A percentile compares a stretch with the other conserved stretches of the same genome.
phyloP scores from a whole-genome alignment of 495 filamentous ascomycete species.

The Aspergillus olivimuriae region DNA sequence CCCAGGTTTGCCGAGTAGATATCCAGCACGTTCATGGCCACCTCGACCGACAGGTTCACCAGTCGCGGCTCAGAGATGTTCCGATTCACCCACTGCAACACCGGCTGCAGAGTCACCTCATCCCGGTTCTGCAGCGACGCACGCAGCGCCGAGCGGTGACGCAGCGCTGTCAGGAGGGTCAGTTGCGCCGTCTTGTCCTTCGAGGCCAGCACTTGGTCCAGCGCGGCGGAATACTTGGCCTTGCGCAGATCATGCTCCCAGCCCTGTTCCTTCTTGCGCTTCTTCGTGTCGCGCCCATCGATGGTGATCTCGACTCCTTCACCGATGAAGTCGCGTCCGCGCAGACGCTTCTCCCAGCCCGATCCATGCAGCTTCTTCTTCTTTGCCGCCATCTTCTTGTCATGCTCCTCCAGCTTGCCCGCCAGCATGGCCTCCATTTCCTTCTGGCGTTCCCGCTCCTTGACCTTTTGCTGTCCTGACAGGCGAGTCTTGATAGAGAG shows the following conservation, averaged over 20 bases:
- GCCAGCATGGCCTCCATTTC: slow-evolving; percentile 81
- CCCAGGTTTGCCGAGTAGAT: slow-evolving; percentile 78
- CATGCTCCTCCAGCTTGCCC: slow-evolving; percentile 64
- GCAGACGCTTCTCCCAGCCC: slow-evolving; percentile 60
- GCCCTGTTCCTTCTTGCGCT: slow-evolving; percentile 52
- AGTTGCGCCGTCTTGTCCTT: slow-evolving; percentile 54
- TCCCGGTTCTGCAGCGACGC: slow-evolving; percentile 77
- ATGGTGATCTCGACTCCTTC: slow-evolving; percentile 86
- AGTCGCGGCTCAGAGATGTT: slow-evolving; percentile 74
- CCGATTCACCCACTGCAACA: slow-evolving; percentile 76
- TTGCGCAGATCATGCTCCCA: slow-evolving; percentile 82
- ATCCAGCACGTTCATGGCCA: slow-evolving; percentile 72
- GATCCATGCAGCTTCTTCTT: slow-evolving; percentile 60
- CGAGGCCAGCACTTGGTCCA: slow-evolving; percentile 68
- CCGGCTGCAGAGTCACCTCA: slow-evolving; percentile 70
- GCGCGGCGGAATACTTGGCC: slow-evolving; percentile 65
- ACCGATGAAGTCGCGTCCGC: slow-evolving; percentile 76
- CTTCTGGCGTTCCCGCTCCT: slow-evolving; percentile 69
- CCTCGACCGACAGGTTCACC: slow-evolving; percentile 68
- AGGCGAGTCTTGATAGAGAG: slow-evolving; percentile 82
- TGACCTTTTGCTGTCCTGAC: slow-evolving; percentile 73
- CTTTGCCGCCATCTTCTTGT: slow-evolving; percentile 58
- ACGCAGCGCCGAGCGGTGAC: slow-evolving; percentile 82
- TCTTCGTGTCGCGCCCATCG: slow-evolving; percentile 56
- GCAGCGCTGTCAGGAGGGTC: slow-evolving; percentile 73